Base-by-base conservation (phyloP, 805 yeast species). In the Suhomyces sp. region DNA sequence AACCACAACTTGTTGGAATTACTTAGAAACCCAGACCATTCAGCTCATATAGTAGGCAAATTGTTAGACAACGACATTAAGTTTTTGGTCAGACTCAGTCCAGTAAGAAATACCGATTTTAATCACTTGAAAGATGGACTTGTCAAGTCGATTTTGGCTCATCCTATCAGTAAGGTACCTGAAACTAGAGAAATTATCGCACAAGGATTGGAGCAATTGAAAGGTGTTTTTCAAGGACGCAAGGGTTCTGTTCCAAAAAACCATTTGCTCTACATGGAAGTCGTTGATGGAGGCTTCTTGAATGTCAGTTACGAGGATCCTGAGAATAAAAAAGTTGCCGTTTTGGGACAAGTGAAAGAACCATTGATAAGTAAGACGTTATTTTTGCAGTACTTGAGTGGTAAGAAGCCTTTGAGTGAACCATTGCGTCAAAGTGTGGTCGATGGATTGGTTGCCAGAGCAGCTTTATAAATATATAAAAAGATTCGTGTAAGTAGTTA, bases 101-200 rank as follows among this genome's bases (percentile, higher is more conserved):
- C 99, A 0, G 84, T 87, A 15, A 82, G 97, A 65, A 90, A 88
- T 67, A 93, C 98, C 0, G 97, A 93, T 70, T 91, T 88, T 70
- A 84, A 84, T 57, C 98, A 94, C 66, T 71, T 93, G 62, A 82
- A 88, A 58, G 98, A 94, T 65, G 98, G 98, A 0, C 81, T 94
- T 55, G 81, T 90, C 47, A 86, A 92, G 66, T 84, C 96, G 17
- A 81, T 90, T 46, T 75, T 86, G 67, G 87, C 90, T 35, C 83
- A 83, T 62, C 84, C 87, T 2, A 71, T 78, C 54, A 81, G 86
- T 49, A 84, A 84, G 58, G 29, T 31, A 19, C 26, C 19, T 7
- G 67, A 71, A 23, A 49, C 63, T n/a, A 61, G 76, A 31, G 76
- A 69, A 12, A 57, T 59, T n/a, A 70, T 75, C 6, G 71, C 78